These are phyloP conservation scores for Pezicula carpinea DNA, from an alignment of 2,329 filamentous ascomycete genomes.

Conservation along the genomic window DNA sequence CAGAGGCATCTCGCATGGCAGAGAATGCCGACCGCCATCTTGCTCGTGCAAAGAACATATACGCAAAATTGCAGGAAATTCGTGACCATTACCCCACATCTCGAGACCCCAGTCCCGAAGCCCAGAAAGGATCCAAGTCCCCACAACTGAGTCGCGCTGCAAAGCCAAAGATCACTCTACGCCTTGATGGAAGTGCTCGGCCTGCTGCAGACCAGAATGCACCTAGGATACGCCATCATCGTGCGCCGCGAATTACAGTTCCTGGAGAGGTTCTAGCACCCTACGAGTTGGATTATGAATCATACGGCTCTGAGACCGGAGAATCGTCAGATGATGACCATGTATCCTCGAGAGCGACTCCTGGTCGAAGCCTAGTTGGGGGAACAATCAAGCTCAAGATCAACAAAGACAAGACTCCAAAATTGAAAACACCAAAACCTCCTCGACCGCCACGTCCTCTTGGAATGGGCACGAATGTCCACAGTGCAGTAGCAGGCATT, in stretches of 20 bases:
- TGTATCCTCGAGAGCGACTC: conserved; percentile 17
- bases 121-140: conserved; percentile 39
- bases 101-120: conserved; percentile 42
- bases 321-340: conserved; percentile 19
- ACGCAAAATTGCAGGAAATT: conserved; percentile 55
- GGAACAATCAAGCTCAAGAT: conserved; percentile 27
- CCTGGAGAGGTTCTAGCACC: conserved; percentile 63
- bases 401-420: conserved; percentile 17
- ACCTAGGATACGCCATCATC: conserved; percentile 21
- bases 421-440: conserved; percentile 19
- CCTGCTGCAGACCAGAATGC: conserved; percentile 29
- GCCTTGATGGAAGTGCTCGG: conserved; percentile 37
- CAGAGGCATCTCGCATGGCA: conserved; percentile 58
- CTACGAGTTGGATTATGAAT: conserved; percentile 59
- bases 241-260: conserved; percentile 56
- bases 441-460: conserved; percentile 25
- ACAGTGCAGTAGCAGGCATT: conserved; percentile 30
- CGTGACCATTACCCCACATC: conserved; percentile 52
- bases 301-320: conserved; percentile 36
- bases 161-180: conserved; percentile 40
- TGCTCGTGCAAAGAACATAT: conserved; percentile 53
- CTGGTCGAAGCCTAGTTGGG: conserved; percentile 13
- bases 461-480: conserved; percentile 30
- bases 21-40: conserved; percentile 61
- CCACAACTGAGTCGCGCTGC: conserved; percentile 43